A percentile compares a stretch with the other conserved stretches of the same genome.
Evolutionary conservation across 306 rosid genomes (phyloP).

Genomic region (Calophaca sinica): DNA sequence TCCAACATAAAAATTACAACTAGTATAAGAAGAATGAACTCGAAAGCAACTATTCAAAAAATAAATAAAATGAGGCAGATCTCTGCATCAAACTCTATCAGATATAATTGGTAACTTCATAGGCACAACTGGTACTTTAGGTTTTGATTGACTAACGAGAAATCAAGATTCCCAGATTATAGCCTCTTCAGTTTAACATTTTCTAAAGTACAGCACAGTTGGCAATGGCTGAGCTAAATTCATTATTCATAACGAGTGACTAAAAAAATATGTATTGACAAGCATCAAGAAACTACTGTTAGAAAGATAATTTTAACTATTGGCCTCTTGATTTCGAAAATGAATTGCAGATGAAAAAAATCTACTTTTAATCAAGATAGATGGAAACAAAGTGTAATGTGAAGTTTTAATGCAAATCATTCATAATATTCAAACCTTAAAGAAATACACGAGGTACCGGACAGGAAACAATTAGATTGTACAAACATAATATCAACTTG

Average conservation of each 20-base stretch:
- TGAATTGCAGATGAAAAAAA: not conserved
- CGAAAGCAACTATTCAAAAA: conserved; percentile 17
- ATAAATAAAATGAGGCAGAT: conserved; percentile 3
- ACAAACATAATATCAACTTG: not conserved
- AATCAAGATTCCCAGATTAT: conserved; percentile 17
- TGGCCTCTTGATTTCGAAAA: conserved; percentile 27
- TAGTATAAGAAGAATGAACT: conserved; percentile 12
- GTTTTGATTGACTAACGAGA: conserved; percentile 21
- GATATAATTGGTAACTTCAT: conserved; percentile 30
- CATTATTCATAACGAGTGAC: conserved; percentile 28
- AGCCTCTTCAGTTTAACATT: conserved; percentile 21
- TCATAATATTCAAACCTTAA: conserved; percentile 2
- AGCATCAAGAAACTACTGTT: not conserved
- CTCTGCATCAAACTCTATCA: conserved; percentile 15
- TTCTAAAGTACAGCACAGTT: conserved; percentile 31
- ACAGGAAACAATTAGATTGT: not conserved
- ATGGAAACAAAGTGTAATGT: conserved; percentile 29
- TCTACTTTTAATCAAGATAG: not conserved
- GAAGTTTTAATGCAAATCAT: conserved; percentile 31
- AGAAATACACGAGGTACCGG: not conserved
- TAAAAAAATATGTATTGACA: not conserved
- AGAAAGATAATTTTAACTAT: conserved; percentile 18
- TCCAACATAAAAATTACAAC: conserved; percentile 41
- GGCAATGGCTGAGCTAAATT: conserved; percentile 31
- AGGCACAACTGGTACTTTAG: not conserved